Evolutionary conservation across 805 yeast species (phyloP), one percentile per base, ranked within the genome.

Genomic region (Metschnikowia anglica): DNA sequence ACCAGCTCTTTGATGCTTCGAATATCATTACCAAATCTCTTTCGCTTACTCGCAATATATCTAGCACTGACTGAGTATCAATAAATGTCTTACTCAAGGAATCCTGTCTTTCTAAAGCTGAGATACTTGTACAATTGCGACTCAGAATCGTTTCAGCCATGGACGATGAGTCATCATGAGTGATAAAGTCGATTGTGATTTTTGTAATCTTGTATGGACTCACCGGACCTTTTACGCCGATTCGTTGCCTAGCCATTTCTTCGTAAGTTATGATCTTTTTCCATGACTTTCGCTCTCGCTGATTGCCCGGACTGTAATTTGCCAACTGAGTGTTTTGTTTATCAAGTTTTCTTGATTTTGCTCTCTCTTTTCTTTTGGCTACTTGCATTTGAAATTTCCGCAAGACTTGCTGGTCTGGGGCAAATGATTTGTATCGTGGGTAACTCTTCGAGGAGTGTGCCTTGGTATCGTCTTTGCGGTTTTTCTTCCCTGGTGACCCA

Each of bases 171-270:
- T 36, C 44, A 7, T 41, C 36, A 13, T 34, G 26, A 13, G n/a
- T 26, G 6, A 5, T 13, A n/a, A 13, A 12, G 9, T 12, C 15
- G 10, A 19, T 18, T n/a, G 16, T 37, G 3, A 15, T 16, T 13
- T 17, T 19, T 10, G 44, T 23, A 23, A 43, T 39, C 16, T 38
- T 29, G 23, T 43, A 41, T 3, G 49, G 49, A 15, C 15, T 16
- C 13, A 37, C 31, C 1, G 40, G 40, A 5, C 38, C 39, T 5
- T 25, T 13, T 2, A 34, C 17, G 3, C 47, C 43, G n/a, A 38
- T 38, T 24, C 39, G 34, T 13, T 43, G 38, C n/a, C 7, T 10
- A 2, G 28, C 33, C 39, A 43, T 43, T 20, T 34, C 30, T 13
- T 38, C 42, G n/a, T 43, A 43, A 2, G 46, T 37, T 5, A 38